Evolutionary conservation across 1,139 yeast genomes (phyloP).

Genomic region (Saccharomyces uvarum): DNA sequence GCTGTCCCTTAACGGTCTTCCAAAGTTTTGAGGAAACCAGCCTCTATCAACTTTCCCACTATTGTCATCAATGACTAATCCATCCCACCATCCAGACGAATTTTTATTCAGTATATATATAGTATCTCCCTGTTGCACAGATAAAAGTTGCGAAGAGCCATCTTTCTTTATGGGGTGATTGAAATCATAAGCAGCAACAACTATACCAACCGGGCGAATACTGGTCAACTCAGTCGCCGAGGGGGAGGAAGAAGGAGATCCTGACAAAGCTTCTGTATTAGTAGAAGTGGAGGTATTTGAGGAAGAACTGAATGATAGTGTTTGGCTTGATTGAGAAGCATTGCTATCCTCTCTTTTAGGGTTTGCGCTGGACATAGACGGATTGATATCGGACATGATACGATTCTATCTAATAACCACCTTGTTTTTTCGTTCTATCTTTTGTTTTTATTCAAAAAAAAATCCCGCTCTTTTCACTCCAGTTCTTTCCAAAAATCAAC

Average conservation of each 20-base stretch:
- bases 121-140: conserved; percentile 28
- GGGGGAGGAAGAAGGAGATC: neutral
- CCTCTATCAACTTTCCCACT: conserved; percentile 42
- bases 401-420: neutral
- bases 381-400: neutral
- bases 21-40: conserved; percentile 67
- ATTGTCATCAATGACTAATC: conserved; percentile 36
- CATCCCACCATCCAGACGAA: conserved; percentile 74
- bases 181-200: conserved; percentile 24
- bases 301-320: neutral
- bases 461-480: neutral
- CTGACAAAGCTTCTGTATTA: neutral
- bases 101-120: conserved; percentile 39
- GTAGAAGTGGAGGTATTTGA: neutral
- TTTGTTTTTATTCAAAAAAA: neutral
- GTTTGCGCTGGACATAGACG: neutral
- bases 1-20: conserved; percentile 15
- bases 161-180: conserved; percentile 10
- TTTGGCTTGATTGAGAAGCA: neutral
- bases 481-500: neutral
- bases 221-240: conserved; percentile 1
- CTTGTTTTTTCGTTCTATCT: neutral
- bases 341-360: neutral
- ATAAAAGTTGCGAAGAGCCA: conserved; percentile 12
- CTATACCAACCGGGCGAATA: conserved; percentile 30